Conservation (phyloP, 106 monocot species). For the Gastrodia elata region DNA sequence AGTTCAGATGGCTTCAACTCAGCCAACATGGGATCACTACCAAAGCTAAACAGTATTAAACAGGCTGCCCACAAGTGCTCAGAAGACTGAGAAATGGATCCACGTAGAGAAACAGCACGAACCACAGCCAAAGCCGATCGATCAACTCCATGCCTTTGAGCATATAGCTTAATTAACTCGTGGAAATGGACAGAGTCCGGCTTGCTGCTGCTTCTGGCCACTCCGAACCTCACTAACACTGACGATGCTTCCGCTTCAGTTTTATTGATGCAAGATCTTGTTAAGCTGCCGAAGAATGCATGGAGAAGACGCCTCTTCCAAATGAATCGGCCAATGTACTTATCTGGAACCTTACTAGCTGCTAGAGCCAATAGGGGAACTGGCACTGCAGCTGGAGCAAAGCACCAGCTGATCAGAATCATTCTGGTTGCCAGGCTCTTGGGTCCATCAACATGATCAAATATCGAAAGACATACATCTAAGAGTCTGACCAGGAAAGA, state of each 20-base stretch:
- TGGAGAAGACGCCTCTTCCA: conserved; percentile 33
- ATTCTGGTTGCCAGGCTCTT: conserved; percentile 74
- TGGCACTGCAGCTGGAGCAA: conserved; percentile 61
- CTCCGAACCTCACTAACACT: conserved; percentile 71
- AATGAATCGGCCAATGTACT: conserved; percentile 19
- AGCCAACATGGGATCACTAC: conserved; percentile 42
- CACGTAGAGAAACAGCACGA: conserved; percentile 46
- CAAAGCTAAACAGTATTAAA: conserved; percentile 71
- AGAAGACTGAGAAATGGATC: conserved; percentile 41
- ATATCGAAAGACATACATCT: conserved; percentile 90
- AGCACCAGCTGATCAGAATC: conserved; percentile 78
- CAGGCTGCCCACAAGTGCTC: conserved; percentile 90
- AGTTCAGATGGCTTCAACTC: conserved; percentile 60
- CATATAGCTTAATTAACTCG: conserved; percentile 63
- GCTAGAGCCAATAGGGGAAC: conserved; percentile 59
- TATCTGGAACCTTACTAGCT: conserved; percentile 61
- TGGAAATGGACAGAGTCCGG: conserved; percentile 62
- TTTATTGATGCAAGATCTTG: conserved; percentile 33
- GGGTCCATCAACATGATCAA: conserved; percentile 85
- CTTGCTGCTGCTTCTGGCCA: conserved; percentile 49
- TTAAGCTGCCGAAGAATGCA: conserved; percentile 31
- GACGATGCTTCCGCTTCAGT: conserved; percentile 79
- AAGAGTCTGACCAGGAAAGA: conserved; percentile 63
- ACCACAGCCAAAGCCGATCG: conserved; percentile 55
- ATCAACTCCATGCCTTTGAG: conserved; percentile 41